Conservation (phyloP, 176 grass and related monocot species). For the Eleusine coracana region DNA sequence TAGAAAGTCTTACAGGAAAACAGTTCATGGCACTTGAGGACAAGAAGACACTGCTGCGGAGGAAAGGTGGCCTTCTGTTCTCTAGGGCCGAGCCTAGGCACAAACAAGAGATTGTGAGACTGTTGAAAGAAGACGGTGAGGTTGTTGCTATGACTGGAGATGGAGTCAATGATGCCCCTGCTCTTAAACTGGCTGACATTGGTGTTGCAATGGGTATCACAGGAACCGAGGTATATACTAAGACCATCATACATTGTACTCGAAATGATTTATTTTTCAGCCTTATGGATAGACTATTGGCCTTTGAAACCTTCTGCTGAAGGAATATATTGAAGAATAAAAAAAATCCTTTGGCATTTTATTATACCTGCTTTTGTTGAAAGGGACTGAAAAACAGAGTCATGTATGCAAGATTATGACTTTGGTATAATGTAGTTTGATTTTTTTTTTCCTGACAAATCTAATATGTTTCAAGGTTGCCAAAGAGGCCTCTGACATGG, state of each 20-base stretch:
- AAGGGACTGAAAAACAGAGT: background rate
- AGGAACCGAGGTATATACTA: slow-evolving; percentile 78
- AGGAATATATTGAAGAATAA: background rate
- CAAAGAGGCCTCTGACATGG: slow-evolving; percentile 98
- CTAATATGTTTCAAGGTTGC: slow-evolving; percentile 59
- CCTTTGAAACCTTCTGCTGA: background rate
- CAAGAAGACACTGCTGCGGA: slow-evolving; percentile 71
- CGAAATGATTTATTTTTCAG: background rate
- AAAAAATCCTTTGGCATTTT: background rate
- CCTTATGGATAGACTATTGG: background rate
- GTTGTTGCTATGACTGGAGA: slow-evolving; percentile 99
- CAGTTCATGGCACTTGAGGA: slow-evolving; percentile 78
- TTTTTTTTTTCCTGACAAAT: background rate
- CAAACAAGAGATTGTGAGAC: slow-evolving; percentile 96
- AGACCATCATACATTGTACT: background rate
- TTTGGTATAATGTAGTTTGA: background rate
- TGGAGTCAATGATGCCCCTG: slow-evolving; percentile 97
- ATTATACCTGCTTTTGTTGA: background rate
- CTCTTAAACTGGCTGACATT: slow-evolving; percentile 93
- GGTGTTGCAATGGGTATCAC: slow-evolving; percentile 98
- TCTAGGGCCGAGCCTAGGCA: slow-evolving; percentile 96
- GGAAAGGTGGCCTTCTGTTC: slow-evolving; percentile 82
- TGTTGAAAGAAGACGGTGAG: slow-evolving; percentile 96
- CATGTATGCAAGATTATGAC: background rate
- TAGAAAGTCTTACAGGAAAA: slow-evolving; percentile 83